Evolutionary conservation across 2,329 filamentous ascomycete genomes (phyloP), one percentile per base, ranked within the genome.

Genomic region (Beauveria sp.): DNA sequence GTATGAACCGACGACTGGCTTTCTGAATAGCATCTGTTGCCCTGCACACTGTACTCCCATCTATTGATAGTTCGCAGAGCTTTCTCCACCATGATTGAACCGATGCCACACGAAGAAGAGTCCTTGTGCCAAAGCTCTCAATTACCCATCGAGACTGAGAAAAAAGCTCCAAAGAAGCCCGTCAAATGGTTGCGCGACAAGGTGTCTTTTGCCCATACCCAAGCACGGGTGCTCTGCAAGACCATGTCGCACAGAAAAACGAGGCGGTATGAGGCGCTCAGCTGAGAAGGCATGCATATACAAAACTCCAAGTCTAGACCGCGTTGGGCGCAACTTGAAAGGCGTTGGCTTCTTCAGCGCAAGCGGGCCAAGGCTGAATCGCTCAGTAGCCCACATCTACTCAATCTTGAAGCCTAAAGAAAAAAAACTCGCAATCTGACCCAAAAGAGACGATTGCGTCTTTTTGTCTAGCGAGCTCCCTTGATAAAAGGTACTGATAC

Each of bases 331-430:
- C 34, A 16, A 38, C 14, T 38, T 38, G 55, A 46, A 16, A 18
- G 46, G 55, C 55, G 42, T 58, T 46, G 50, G 49, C 45, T 49
- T 50, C 55, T 42, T 58, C 55, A 50, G 31, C 43, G 45, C 31
- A 42, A 58, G 55, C 55, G 55, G 55, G 45, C 42, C 55, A 20
- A 58, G 55, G 55, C 55, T 58, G 55, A 58, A 50, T 58, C 45
- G 31, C 55, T 9, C 22, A 26, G 5, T 8, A 40, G 16, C 16
- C 28, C 45, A 50, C 45, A 12, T 22, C 28, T 38, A 40, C 55
- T 49, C 49, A 28, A 50, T 58, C 42, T 58, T 42, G 28, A 50
- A 42, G 55, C 46, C 55, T 58, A 58, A 56, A n/a, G 4, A 34
- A 14, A 42, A 42, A 20, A 22, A 9, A 18, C 55, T 58, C 55